These are phyloP conservation scores for Kwoniella heveanensis DNA, from an alignment of 768 basidiomycete genomes.

Conservation along the genomic window DNA sequence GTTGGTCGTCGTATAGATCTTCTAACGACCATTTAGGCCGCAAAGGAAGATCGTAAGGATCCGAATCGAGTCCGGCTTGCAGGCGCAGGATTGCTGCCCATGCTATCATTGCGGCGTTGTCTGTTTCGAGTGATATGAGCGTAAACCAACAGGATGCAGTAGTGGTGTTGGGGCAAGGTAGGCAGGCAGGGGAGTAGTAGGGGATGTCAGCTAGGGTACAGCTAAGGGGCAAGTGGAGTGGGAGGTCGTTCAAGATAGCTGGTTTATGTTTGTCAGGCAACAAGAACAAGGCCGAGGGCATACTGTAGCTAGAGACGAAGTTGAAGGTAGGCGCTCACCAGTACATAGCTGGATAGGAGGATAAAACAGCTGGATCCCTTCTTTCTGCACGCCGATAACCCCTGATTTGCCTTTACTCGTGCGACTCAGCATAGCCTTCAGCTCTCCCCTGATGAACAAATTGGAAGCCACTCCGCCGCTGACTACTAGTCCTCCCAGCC, in stretches of 20 bases:
- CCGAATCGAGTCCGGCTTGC: conserved; percentile 63
- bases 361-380: conserved; percentile 62
- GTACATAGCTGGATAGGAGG: conserved; percentile 81
- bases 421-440: conserved; percentile 36
- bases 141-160: too few relatives aligned
- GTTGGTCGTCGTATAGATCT: conserved; percentile 56
- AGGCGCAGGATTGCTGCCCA: conserved; percentile 88
- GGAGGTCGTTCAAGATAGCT: too few relatives aligned
- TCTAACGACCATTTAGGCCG: conserved; percentile 80
- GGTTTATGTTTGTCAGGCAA: too few relatives aligned
- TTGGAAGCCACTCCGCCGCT: conserved; percentile 97
- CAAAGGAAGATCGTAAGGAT: conserved; percentile 65
- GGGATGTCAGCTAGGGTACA: too few relatives aligned
- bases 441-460: conserved; percentile 59
- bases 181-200: too few relatives aligned
- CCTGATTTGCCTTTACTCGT: background rate
- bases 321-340: conserved; percentile 61
- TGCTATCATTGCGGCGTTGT: conserved; percentile 96
- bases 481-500: conserved; percentile 65
- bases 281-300: too few relatives aligned
- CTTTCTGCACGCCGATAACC: too few relatives aligned
- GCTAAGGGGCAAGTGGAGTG: too few relatives aligned
- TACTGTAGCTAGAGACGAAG: too few relatives aligned
- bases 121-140: too few relatives aligned
- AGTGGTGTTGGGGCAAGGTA: too few relatives aligned